Conservation (phyloP, 2,329 filamentous ascomycete species). For the Alternaria arbusti region DNA sequence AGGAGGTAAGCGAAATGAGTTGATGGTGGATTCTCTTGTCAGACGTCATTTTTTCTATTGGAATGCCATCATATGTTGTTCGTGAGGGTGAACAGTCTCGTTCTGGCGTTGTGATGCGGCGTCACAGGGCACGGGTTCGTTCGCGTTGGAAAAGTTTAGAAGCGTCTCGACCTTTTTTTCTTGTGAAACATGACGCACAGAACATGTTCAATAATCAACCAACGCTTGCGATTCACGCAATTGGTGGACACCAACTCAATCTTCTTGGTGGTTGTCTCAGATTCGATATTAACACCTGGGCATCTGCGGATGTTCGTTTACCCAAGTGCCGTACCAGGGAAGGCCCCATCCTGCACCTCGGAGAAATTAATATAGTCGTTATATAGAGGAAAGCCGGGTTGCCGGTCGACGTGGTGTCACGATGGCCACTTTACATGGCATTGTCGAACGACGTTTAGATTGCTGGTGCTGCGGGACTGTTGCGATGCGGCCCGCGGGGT, state of each 20-base stretch:
- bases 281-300: constrained; percentile 11
- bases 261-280: constrained; percentile 20
- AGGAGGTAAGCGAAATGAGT: constrained; percentile 4
- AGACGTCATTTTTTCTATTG: not conserved
- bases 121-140: not conserved
- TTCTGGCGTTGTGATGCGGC: not conserved
- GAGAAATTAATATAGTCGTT: constrained; percentile 28
- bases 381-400: constrained; percentile 18
- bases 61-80: not conserved
- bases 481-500: constrained; percentile 1
- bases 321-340: not conserved
- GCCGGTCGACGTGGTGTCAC: not conserved
- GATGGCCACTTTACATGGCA: not conserved
- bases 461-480: not conserved
- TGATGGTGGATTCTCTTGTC: not conserved
- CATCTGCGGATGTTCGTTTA: constrained; percentile 7
- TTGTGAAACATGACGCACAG: constrained; percentile 17
- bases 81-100: not conserved
- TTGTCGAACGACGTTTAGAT: not conserved
- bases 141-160: constrained; percentile 5
- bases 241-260: constrained; percentile 29
- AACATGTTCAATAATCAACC: not conserved
- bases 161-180: constrained; percentile 6
- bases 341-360: constrained; percentile 9
- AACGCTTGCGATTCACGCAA: not conserved